Conservation (phyloP, 2,329 filamentous ascomycete genomes). For the Chaetomium olivaceum region DNA sequence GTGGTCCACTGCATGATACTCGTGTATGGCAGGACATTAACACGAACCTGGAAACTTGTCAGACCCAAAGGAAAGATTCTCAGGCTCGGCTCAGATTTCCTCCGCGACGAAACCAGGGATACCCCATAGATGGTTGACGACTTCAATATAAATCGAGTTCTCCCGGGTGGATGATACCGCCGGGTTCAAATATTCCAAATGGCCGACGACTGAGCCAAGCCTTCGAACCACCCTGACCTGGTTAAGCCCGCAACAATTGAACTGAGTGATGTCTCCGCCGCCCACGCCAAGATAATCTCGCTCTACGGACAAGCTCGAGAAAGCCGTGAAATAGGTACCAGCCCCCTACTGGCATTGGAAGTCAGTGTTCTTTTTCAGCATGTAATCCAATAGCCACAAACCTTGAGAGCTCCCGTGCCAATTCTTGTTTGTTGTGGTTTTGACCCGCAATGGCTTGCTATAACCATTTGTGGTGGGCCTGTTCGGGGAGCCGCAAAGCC, state of each 20-base stretch:
- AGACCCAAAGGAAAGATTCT: conserved; percentile 18
- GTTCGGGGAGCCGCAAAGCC: too few relatives aligned
- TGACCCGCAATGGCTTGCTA: too few relatives aligned
- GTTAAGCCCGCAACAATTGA: background rate
- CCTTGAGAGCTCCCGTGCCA: background rate
- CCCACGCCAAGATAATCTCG: background rate
- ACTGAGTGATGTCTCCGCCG: conserved; percentile 1
- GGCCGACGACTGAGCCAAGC: background rate
- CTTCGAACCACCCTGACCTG: conserved; percentile 8
- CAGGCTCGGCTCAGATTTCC: background rate
- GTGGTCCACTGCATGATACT: conserved; percentile 22
- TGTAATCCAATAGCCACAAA: background rate
- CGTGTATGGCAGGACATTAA: too few relatives aligned
- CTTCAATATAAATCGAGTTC: background rate
- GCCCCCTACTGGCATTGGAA: background rate
- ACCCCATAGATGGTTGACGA: background rate
- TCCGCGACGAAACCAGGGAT: background rate
- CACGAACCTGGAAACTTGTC: conserved; percentile 24
- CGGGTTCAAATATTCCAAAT: background rate
- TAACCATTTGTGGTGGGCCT: too few relatives aligned
- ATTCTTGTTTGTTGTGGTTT: background rate
- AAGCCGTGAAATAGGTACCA: background rate
- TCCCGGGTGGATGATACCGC: background rate
- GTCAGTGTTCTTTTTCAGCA: background rate
- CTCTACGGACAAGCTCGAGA: background rate